Conservation (phyloP, 352 stramenopile species). For the Phytophthora macrochlamydospora region DNA sequence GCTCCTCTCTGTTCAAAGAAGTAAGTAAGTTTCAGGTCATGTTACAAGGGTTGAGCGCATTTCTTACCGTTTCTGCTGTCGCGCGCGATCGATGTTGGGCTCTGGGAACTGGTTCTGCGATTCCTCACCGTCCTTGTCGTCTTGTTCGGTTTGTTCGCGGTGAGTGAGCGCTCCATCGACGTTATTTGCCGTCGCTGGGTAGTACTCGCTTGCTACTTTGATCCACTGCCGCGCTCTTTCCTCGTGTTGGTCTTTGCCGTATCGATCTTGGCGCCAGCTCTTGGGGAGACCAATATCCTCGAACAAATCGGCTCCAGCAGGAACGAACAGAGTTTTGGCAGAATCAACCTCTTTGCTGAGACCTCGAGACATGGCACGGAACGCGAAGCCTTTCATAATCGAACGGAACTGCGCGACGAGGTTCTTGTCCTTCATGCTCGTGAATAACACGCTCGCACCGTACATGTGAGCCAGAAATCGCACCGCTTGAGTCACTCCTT, state of each 20-base stretch:
- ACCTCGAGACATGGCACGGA: slow-evolving; percentile 51
- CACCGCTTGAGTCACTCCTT: slow-evolving; percentile 83
- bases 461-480: slow-evolving; percentile 88
- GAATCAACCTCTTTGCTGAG: slow-evolving; percentile 69
- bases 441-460: slow-evolving; percentile 87
- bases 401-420: slow-evolving; percentile 70
- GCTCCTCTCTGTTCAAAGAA: slow-evolving; percentile 49
- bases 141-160: slow-evolving; percentile 31
- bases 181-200: slow-evolving; percentile 47
- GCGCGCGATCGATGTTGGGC: slow-evolving; percentile 68
- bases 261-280: slow-evolving; percentile 54
- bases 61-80: slow-evolving; percentile 66
- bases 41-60: background rate
- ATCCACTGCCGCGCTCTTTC: slow-evolving; percentile 74
- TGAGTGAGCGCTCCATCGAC: slow-evolving; percentile 29
- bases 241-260: slow-evolving; percentile 57
- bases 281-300: slow-evolving; percentile 81
- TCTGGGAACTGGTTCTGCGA: slow-evolving; percentile 56
- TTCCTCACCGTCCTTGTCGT: slow-evolving; percentile 33
- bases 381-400: slow-evolving; percentile 69
- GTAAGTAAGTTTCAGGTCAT: background rate
- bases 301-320: slow-evolving; percentile 69
- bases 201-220: slow-evolving; percentile 70
- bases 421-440: slow-evolving; percentile 87
- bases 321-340: slow-evolving; percentile 74